These are phyloP conservation scores for Aspergillus olivimuriae DNA, from an alignment of 495 filamentous ascomycete genomes.

Conservation along the genomic window DNA sequence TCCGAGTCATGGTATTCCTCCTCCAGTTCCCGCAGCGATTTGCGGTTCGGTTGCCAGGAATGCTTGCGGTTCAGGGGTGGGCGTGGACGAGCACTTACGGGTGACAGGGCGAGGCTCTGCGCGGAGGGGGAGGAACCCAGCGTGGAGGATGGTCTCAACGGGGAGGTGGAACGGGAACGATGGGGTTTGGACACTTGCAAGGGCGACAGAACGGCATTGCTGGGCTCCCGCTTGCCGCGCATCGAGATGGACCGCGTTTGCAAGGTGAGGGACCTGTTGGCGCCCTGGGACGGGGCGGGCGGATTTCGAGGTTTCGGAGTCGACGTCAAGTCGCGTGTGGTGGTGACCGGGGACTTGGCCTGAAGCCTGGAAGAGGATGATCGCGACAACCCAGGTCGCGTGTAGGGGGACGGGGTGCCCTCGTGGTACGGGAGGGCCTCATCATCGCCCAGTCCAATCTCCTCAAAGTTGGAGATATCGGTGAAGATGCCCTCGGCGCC, in stretches of 20 bases:
- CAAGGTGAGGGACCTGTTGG: constrained; percentile 20
- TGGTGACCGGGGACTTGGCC: constrained; percentile 23
- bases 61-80: constrained; percentile 30
- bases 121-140: constrained; percentile 24
- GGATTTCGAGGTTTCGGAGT: constrained; percentile 44
- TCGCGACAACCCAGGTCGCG: constrained; percentile 23
- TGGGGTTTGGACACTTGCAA: constrained; percentile 18
- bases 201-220: constrained; percentile 16
- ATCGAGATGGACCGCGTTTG: constrained; percentile 19
- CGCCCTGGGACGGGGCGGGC: constrained; percentile 22
- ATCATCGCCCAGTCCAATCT: constrained; percentile 81
- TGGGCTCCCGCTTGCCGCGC: constrained; percentile 20
- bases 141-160: constrained; percentile 27
- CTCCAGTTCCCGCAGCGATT: constrained; percentile 73
- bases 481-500: constrained; percentile 59
- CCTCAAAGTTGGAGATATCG: constrained; percentile 81
- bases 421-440: constrained; percentile 24
- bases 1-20: constrained; percentile 84
- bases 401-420: constrained; percentile 21
- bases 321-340: constrained; percentile 38
- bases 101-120: constrained; percentile 32
- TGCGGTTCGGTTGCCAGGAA: constrained; percentile 71
- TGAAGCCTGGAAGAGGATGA: constrained; percentile 29
- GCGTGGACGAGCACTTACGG: constrained; percentile 24
- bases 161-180: constrained; percentile 37